phyloP scores from a whole-genome alignment of 1,284 basidiomycete species.

The Cryptococcus wingfieldii region DNA sequence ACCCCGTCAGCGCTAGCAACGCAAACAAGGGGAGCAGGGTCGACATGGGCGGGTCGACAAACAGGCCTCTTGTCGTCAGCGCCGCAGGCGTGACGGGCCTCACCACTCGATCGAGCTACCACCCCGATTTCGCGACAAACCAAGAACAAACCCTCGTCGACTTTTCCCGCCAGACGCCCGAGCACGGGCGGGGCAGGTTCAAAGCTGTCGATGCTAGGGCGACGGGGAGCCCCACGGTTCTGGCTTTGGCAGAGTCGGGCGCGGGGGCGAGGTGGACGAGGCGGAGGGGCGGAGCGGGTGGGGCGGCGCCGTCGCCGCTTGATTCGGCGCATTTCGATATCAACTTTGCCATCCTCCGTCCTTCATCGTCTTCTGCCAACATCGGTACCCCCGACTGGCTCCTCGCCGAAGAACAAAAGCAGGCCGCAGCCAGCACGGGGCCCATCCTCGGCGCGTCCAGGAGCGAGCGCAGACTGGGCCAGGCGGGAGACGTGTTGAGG shows the following conservation, averaged over 20 bases:
- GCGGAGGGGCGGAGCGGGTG: background rate
- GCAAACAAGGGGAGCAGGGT: background rate
- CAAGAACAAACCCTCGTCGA: background rate
- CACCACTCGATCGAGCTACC: background rate
- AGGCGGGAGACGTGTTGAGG: background rate
- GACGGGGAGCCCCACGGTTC: conserved; percentile 28
- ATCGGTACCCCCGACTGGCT: conserved; percentile 25
- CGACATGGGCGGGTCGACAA: background rate
- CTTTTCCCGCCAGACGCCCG: conserved; percentile 13
- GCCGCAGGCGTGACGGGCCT: conserved; percentile 40
- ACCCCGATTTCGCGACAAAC: background rate
- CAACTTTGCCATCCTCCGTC: conserved; percentile 1
- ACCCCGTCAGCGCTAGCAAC: conserved; percentile 15
- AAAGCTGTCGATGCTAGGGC: conserved; percentile 27
- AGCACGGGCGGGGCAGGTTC: conserved; percentile 33
- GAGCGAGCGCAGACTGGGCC: conserved; percentile 6
- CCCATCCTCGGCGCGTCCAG: background rate
- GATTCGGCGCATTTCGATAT: background rate
- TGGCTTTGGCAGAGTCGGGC: conserved; percentile 17
- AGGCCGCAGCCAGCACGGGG: background rate
- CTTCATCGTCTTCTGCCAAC: background rate
- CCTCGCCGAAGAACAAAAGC: conserved; percentile 5
- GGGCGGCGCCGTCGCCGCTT: background rate
- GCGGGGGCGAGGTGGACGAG: background rate
- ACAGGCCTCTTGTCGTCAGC: conserved; percentile 33